Percentiles rank a stretch among this genome's conserved stretches.
Conservation (phyloP, 176 grass and related monocot genomes). For the Metroxylon sagu region DNA sequence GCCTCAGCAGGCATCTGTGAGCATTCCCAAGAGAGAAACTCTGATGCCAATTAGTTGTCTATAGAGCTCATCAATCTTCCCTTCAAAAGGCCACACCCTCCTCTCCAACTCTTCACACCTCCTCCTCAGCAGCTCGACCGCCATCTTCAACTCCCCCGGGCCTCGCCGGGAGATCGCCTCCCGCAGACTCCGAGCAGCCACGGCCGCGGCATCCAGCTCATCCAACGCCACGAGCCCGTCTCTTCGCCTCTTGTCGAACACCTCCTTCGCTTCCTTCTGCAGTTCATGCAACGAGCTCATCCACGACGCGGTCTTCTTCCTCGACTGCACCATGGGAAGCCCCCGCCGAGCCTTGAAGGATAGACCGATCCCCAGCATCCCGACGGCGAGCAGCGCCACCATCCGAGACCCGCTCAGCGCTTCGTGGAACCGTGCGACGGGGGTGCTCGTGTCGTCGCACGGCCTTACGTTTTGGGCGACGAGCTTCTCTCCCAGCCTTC, state of each 20-base stretch:
- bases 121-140: conserved; percentile 12
- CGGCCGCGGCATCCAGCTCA: conserved; percentile 51
- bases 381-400: conserved; percentile 35
- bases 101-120: conserved; percentile 57
- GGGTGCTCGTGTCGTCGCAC: not conserved
- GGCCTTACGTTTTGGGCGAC: not conserved
- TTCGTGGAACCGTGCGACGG: conserved; percentile 21
- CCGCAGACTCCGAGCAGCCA: conserved; percentile 18
- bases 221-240: conserved; percentile 42
- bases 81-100: conserved; percentile 30
- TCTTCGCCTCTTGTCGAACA: conserved; percentile 62
- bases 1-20: too few relatives aligned
- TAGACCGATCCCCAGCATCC: conserved; percentile 35
- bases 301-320: conserved; percentile 32
- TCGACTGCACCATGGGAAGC: conserved; percentile 5
- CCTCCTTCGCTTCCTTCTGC: conserved; percentile 57
- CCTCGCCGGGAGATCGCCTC: conserved; percentile 7
- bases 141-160: not conserved
- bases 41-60: conserved; percentile 44
- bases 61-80: conserved; percentile 50
- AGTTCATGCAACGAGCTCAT: conserved; percentile 46
- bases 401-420: conserved; percentile 40
- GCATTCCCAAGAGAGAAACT: conserved; percentile 42
- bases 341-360: conserved; percentile 46
- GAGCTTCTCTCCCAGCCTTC: conserved; percentile 56